Conservation (phyloP, 208 protist genomes). For the Lotmaria passim region DNA sequence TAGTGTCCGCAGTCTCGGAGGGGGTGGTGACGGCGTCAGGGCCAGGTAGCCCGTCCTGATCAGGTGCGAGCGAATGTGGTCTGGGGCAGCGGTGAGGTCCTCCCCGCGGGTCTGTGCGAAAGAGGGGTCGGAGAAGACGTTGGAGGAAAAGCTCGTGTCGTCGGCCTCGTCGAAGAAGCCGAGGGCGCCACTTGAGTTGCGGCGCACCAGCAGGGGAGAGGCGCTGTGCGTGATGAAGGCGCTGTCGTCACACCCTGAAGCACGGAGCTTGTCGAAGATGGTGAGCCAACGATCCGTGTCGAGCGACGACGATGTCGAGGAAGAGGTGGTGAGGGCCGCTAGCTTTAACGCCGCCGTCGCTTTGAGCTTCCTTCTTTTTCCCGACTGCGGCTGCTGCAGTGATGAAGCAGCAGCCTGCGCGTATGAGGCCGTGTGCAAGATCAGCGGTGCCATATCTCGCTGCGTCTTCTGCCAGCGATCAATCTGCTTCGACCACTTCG, state of each 20-base stretch:
- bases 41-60: not conserved
- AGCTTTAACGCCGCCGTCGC: no score
- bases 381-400: not conserved
- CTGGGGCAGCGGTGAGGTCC: not conserved
- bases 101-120: conserved; percentile 1
- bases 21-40: conserved; percentile 1
- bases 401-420: not conserved
- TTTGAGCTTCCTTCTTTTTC: no score
- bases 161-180: conserved; percentile 4
- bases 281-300: conserved; percentile 1
- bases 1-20: conserved; percentile 2
- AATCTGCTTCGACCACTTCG: not conserved
- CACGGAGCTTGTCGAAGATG: conserved; percentile 4
- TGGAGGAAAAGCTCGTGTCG: conserved; percentile 15
- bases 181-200: not conserved
- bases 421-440: conserved; percentile 19
- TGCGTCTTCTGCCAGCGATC: conserved; percentile 10
- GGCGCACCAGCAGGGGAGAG: conserved; percentile 3
- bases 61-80: conserved; percentile 7
- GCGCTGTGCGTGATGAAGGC: conserved; percentile 11
- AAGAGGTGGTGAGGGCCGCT: no score
- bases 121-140: conserved; percentile 23
- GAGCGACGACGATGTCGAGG: no score
- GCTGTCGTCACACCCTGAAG: not conserved
- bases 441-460: not conserved